Conservation (phyloP, 768 basidiomycete species). For the Trametes cubensis region DNA sequence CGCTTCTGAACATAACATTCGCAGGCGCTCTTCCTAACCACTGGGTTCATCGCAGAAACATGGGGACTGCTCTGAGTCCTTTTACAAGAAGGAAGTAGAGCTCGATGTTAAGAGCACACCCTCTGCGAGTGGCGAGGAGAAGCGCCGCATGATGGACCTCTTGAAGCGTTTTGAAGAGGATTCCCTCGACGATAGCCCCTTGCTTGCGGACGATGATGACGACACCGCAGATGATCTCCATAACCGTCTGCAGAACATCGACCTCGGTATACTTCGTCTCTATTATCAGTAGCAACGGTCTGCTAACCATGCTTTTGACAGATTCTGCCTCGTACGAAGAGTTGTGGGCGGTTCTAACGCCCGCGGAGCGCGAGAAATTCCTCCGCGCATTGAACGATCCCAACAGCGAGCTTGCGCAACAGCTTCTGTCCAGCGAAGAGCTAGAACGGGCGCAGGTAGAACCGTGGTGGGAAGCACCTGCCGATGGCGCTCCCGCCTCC, state of each 20-base stretch:
- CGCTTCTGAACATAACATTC: conserved; percentile 23
- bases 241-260: conserved; percentile 53
- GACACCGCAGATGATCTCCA: conserved; percentile 49
- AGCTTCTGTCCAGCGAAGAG: conserved; percentile 60
- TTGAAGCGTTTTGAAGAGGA: conserved; percentile 76
- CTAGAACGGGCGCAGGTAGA: conserved; percentile 49
- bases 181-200: conserved; percentile 38
- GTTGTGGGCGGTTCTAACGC: conserved; percentile 63
- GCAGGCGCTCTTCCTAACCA: background rate
- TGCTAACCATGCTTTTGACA: conserved; percentile 29
- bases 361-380: conserved; percentile 64
- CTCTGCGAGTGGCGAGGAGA: conserved; percentile 59
- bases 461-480: conserved; percentile 75
- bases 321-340: conserved; percentile 58
- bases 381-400: conserved; percentile 62
- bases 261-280: conserved; percentile 54
- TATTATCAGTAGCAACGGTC: background rate
- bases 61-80: conserved; percentile 75
- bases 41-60: conserved; percentile 48
- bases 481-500: conserved; percentile 9
- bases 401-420: conserved; percentile 57
- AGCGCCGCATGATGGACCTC: conserved; percentile 66
- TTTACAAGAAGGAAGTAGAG: conserved; percentile 78
- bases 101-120: conserved; percentile 58
- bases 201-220: conserved; percentile 36